A percentile compares a stretch with the other conserved stretches of the same genome.
These are phyloP conservation scores for Colletotrichum nymphaeae DNA, from an alignment of 2,329 filamentous ascomycete genomes.

Conservation along the genomic window DNA sequence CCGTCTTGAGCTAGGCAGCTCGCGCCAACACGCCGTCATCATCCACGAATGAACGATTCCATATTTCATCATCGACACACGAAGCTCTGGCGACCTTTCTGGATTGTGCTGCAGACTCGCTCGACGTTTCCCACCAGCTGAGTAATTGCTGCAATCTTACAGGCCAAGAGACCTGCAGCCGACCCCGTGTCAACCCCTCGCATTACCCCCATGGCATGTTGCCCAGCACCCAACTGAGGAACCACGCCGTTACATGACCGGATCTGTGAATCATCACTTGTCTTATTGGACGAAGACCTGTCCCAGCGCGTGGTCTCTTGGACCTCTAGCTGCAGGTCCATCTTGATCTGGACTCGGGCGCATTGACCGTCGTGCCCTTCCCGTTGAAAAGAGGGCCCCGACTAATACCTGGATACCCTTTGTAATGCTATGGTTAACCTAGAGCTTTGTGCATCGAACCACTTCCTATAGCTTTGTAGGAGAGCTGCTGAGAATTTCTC, in stretches of 20 bases:
- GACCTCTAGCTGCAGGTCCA: conserved; percentile 31
- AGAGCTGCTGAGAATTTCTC: not conserved
- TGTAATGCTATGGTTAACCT: conserved; percentile 2
- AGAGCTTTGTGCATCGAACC: conserved; percentile 11
- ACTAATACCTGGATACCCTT: conserved; percentile 28
- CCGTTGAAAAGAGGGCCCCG: conserved; percentile 30
- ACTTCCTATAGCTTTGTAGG: not conserved
- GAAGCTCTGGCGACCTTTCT: conserved; percentile 25
- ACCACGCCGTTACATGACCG: conserved; percentile 29
- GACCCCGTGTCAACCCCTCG: conserved; percentile 29
- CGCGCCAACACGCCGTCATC: conserved; percentile 26
- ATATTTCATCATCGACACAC: conserved; percentile 36
- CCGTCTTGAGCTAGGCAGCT: conserved; percentile 22
- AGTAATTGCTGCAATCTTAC: conserved; percentile 42
- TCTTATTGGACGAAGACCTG: conserved; percentile 26
- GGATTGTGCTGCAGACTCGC: conserved; percentile 22
- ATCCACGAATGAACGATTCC: conserved; percentile 36
- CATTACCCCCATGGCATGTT: conserved; percentile 24
- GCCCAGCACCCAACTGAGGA: conserved; percentile 20
- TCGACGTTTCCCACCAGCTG: conserved; percentile 35
- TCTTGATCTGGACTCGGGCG: conserved; percentile 22
- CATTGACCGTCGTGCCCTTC: conserved; percentile 25
- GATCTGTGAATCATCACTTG: conserved; percentile 37
- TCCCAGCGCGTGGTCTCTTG: conserved; percentile 15
- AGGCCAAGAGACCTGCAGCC: conserved; percentile 35